These are phyloP conservation scores for Paracamarosporium sp. DNA, from an alignment of 2,329 filamentous ascomycete genomes.

Conservation along the genomic window DNA sequence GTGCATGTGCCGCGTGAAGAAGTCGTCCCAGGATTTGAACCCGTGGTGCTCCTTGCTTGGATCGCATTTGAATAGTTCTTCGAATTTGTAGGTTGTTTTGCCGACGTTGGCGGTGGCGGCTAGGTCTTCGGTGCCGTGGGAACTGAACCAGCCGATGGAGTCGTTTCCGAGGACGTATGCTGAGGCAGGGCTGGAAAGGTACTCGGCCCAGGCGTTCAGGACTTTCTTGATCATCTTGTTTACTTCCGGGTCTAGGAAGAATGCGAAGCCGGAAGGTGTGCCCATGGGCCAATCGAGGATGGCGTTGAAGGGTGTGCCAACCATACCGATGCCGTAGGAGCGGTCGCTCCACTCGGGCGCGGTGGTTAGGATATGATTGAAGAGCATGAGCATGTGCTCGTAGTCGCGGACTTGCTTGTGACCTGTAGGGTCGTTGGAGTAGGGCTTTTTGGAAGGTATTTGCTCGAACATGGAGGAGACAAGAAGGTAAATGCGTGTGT, in stretches of 20 bases:
- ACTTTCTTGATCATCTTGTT: slow-evolving; percentile 61
- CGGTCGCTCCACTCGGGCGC: slow-evolving; percentile 52
- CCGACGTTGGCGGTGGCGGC: slow-evolving; percentile 24
- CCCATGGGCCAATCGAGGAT: slow-evolving; percentile 66
- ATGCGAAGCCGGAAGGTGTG: slow-evolving; percentile 60
- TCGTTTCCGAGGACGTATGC: slow-evolving; percentile 46
- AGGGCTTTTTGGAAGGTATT: slow-evolving; percentile 66
- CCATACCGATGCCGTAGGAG: slow-evolving; percentile 49
- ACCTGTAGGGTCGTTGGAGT: slow-evolving; percentile 67
- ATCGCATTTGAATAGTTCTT: slow-evolving; percentile 68
- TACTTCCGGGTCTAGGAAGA: slow-evolving; percentile 61
- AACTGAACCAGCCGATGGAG: slow-evolving; percentile 50
- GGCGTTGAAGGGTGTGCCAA: slow-evolving; percentile 64
- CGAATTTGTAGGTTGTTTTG: slow-evolving; percentile 53
- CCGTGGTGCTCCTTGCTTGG: slow-evolving; percentile 62
- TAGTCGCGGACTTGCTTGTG: slow-evolving; percentile 70
- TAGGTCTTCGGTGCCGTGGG: slow-evolving; percentile 45
- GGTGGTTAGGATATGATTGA: slow-evolving; percentile 62
- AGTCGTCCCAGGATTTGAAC: slow-evolving; percentile 73
- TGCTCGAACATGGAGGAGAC: slow-evolving; percentile 73
- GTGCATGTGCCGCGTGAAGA: slow-evolving; percentile 68
- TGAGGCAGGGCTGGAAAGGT: slow-evolving; percentile 39
- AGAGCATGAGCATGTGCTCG: slow-evolving; percentile 68
- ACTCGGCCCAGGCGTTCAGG: slow-evolving; percentile 57
- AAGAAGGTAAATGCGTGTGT: slow-evolving; percentile 70